Percentiles rank a stretch among this genome's conserved stretches.
These are phyloP conservation scores for Penicillium pancosmium DNA, from an alignment of 495 filamentous ascomycete genomes.

Conservation along the genomic window DNA sequence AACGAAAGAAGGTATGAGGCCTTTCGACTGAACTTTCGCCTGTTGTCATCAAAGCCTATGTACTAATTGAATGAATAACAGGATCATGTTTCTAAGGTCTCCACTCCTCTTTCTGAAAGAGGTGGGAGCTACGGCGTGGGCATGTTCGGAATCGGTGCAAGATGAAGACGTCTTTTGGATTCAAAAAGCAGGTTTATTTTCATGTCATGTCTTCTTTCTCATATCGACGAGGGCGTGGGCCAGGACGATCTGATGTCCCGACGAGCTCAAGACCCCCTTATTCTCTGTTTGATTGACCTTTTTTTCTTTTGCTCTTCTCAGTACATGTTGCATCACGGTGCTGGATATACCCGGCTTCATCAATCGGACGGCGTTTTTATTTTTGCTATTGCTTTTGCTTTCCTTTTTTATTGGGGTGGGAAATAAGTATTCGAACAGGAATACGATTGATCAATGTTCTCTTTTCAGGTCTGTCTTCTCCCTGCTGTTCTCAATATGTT, in stretches of 20 bases:
- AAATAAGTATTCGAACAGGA: slow-evolving; percentile 32
- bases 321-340: slow-evolving; percentile 58
- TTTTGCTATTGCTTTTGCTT: background rate
- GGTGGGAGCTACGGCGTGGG: slow-evolving; percentile 50
- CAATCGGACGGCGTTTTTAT: slow-evolving; percentile 46
- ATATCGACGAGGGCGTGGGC: slow-evolving; percentile 21
- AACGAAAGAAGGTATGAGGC: slow-evolving; percentile 54
- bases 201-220: slow-evolving; percentile 17
- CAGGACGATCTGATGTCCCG: background rate
- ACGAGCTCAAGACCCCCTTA: slow-evolving; percentile 10
- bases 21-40: background rate
- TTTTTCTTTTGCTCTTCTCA: slow-evolving; percentile 36
- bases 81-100: slow-evolving; percentile 50
- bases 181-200: slow-evolving; percentile 26
- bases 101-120: slow-evolving; percentile 48
- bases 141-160: slow-evolving; percentile 53
- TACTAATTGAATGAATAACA: slow-evolving; percentile 20
- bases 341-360: slow-evolving; percentile 59
- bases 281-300: slow-evolving; percentile 21
- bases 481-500: slow-evolving; percentile 13
- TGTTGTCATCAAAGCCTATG: background rate
- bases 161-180: slow-evolving; percentile 30
- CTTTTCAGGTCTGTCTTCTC: slow-evolving; percentile 22
- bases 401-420: slow-evolving; percentile 22
- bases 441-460: slow-evolving; percentile 30